Evolutionary conservation across 2,329 filamentous ascomycete species (phyloP).

Genomic region (Lachnellula cervina): DNA sequence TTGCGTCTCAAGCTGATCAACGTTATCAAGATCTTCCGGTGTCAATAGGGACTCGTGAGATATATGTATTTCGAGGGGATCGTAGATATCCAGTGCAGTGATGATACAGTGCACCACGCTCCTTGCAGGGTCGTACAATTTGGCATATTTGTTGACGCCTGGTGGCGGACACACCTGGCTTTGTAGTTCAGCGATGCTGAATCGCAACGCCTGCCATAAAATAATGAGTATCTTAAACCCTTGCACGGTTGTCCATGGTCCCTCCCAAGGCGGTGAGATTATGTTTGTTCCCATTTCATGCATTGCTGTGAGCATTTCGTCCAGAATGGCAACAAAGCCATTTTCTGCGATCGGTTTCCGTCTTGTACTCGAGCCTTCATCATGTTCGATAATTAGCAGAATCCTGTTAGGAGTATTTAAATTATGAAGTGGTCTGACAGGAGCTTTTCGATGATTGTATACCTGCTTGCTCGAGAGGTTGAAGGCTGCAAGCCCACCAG

Average conservation of each 20-base stretch:
- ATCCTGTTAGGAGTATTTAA: too few relatives aligned
- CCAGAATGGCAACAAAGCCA: slow-evolving; percentile 27
- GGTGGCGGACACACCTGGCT: background rate
- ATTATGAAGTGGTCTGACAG: too few relatives aligned
- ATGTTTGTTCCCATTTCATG: slow-evolving; percentile 11
- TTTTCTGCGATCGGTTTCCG: slow-evolving; percentile 28
- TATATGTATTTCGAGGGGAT: too few relatives aligned
- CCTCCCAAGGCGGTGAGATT: slow-evolving; percentile 19
- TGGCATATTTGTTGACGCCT: background rate
- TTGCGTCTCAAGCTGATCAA: background rate
- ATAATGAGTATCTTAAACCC: slow-evolving; percentile 30
- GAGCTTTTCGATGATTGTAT: too few relatives aligned
- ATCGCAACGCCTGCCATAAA: slow-evolving; percentile 30
- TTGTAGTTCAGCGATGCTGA: slow-evolving; percentile 23
- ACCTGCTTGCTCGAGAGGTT: too few relatives aligned
- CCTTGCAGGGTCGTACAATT: too few relatives aligned
- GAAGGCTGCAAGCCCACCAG: too few relatives aligned
- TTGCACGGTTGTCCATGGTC: slow-evolving; percentile 30
- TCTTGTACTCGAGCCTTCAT: slow-evolving; percentile 30
- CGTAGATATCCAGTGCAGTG: too few relatives aligned
- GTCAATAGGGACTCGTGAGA: too few relatives aligned
- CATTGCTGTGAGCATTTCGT: slow-evolving; percentile 24
- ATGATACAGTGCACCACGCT: too few relatives aligned
- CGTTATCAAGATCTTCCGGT: background rate
- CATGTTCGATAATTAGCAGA: background rate